Conservation (phyloP, 2,329 filamentous ascomycete species). For the Parafenestella ontariensis region DNA sequence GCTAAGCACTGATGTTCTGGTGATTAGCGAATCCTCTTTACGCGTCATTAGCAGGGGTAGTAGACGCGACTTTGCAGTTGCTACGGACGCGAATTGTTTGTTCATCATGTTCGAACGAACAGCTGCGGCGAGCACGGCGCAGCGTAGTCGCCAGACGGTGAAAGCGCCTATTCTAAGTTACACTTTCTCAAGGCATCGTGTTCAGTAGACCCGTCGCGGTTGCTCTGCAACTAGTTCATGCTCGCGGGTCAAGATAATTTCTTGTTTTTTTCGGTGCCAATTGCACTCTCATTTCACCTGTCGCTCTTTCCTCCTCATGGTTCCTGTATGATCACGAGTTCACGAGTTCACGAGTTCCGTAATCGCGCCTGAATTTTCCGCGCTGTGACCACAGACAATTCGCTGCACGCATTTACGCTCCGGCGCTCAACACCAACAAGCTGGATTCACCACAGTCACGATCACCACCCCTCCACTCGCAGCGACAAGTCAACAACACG, state of each 20-base stretch:
- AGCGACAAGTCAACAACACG: conserved; percentile 38
- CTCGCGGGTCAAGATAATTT: conserved; percentile 10
- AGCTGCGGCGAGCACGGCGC: neutral
- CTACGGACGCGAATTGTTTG: neutral
- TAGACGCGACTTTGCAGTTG: neutral
- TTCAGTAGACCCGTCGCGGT: conserved; percentile 24
- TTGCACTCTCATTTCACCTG: conserved; percentile 5
- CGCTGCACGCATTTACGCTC: conserved; percentile 10
- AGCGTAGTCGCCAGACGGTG: neutral
- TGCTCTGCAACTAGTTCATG: conserved; percentile 20
- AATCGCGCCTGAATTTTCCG: conserved; percentile 5
- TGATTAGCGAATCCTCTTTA: neutral
- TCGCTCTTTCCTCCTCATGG: conserved; percentile 1
- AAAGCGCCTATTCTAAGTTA: neutral
- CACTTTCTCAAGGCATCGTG: conserved; percentile 21
- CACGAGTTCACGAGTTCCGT: conserved; percentile 11
- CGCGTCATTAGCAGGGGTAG: neutral
- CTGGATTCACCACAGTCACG: conserved; percentile 37
- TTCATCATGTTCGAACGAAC: neutral
- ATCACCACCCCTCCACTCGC: conserved; percentile 35
- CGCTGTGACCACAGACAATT: conserved; percentile 10
- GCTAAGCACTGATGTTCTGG: neutral
- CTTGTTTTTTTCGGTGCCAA: conserved; percentile 6
- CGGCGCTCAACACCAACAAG: conserved; percentile 24
- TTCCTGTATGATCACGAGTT: neutral